Percentiles rank a stretch among this genome's conserved stretches.
phyloP scores from a whole-genome alignment of 2,329 filamentous ascomycete genomes.

The Bipolaris sorokiniana region DNA sequence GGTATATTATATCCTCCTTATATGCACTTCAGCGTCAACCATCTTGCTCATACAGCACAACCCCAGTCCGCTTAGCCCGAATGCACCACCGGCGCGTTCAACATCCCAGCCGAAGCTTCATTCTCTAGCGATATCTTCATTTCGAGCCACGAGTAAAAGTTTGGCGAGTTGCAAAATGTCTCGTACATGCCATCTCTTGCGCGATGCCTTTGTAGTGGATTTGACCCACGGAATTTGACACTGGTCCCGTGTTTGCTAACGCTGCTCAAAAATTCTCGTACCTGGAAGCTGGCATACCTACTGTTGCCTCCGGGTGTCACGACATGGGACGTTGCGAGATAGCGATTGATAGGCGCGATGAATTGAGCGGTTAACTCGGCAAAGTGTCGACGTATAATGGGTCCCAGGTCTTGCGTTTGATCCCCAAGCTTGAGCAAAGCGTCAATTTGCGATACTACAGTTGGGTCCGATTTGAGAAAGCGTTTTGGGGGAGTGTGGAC shows the following conservation, averaged over 20 bases:
- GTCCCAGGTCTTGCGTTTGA: slow-evolving; percentile 43
- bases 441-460: slow-evolving; percentile 45
- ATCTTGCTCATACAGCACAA: too few species aligned
- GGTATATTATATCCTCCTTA: not conserved
- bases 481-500: slow-evolving; percentile 45
- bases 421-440: slow-evolving; percentile 39
- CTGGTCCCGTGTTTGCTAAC: slow-evolving; percentile 49
- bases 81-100: slow-evolving; percentile 17
- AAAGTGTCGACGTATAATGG: slow-evolving; percentile 51
- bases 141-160: slow-evolving; percentile 52
- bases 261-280: slow-evolving; percentile 46
- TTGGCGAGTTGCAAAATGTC: slow-evolving; percentile 47
- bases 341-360: slow-evolving; percentile 50
- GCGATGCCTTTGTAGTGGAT: slow-evolving; percentile 47
- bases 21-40: not conserved
- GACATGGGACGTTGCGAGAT: slow-evolving; percentile 47
- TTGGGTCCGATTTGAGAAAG: slow-evolving; percentile 48
- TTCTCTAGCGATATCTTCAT: slow-evolving; percentile 52
- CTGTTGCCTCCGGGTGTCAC: slow-evolving; percentile 45
- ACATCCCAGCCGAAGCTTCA: slow-evolving; percentile 48
- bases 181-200: slow-evolving; percentile 47
- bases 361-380: slow-evolving; percentile 51
- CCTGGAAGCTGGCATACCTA: slow-evolving; percentile 49
- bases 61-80: not conserved
- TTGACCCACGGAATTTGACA: slow-evolving; percentile 48